phyloP scores from a whole-genome alignment of 202 grass and related monocot species.

The Hordeum pubiflorum region DNA sequence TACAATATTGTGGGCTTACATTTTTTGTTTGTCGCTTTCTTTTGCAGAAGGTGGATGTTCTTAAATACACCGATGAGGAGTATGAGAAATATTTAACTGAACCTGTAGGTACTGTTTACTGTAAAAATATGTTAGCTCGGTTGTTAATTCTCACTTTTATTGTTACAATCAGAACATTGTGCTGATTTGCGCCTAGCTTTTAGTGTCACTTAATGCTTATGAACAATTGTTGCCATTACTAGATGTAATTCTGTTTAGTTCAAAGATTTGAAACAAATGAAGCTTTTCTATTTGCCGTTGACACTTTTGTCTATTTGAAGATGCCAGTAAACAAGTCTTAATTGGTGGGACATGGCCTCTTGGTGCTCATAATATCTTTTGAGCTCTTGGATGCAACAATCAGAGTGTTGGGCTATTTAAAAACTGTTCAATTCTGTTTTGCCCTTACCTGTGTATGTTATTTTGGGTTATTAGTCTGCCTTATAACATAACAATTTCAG shows the following conservation, averaged over 20 bases:
- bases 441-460: background rate
- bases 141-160: background rate
- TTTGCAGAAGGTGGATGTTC: slow-evolving; percentile 79
- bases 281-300: background rate
- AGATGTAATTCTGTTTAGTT: background rate
- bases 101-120: slow-evolving; percentile 77
- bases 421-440: background rate
- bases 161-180: background rate
- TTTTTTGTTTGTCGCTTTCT: slow-evolving; percentile 23
- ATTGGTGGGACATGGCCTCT: background rate
- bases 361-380: background rate
- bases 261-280: slow-evolving; percentile 6
- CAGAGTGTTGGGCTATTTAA: background rate
- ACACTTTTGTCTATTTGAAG: background rate
- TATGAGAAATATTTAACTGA: slow-evolving; percentile 93
- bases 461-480: background rate
- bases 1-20: background rate
- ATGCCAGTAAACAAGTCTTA: background rate
- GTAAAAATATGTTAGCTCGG: background rate
- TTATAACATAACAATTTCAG: slow-evolving; percentile 7
- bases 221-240: background rate
- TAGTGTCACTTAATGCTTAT: background rate
- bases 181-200: background rate
- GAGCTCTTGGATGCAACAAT: background rate
- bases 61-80: slow-evolving; percentile 84